Conservation (phyloP, 257 asterid species). For the Primulina eburnea region DNA sequence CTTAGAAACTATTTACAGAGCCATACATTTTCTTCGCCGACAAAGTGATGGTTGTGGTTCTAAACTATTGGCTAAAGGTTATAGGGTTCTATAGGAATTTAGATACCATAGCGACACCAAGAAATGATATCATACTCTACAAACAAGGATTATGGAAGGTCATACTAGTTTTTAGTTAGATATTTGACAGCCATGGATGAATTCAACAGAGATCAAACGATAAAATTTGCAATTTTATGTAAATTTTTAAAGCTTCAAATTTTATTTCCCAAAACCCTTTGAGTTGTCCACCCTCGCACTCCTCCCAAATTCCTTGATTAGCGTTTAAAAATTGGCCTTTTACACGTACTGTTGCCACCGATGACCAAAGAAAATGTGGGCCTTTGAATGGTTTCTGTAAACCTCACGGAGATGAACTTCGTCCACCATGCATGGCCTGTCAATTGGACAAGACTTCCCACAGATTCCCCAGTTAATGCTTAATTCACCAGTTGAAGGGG, state of each 20-base stretch:
- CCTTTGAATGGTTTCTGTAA: not conserved
- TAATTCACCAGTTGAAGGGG: constrained; percentile 58
- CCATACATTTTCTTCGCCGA: not conserved
- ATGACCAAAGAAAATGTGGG: too few relatives aligned
- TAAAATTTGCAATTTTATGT: too few relatives aligned
- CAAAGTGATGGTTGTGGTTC: not conserved
- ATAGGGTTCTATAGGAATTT: not conserved
- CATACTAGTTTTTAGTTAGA: not conserved
- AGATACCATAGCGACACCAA: not conserved
- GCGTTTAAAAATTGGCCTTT: too few relatives aligned
- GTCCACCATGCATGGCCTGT: constrained; percentile 79
- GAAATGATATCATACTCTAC: not conserved
- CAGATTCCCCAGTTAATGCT: constrained; percentile 74
- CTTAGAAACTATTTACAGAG: too few relatives aligned
- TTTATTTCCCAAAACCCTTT: too few relatives aligned
- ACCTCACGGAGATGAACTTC: constrained; percentile 97
- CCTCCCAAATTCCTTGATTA: too few relatives aligned
- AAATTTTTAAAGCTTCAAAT: too few relatives aligned
- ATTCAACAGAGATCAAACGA: too few relatives aligned
- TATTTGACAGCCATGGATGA: not conserved
- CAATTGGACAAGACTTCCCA: constrained; percentile 70
- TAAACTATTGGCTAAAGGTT: not conserved
- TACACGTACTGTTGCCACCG: too few relatives aligned
- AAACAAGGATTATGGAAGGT: not conserved
- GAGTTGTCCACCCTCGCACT: too few relatives aligned